Base-by-base conservation (phyloP, 108 stramenopile species). In the Discostella stelligeroides region DNA sequence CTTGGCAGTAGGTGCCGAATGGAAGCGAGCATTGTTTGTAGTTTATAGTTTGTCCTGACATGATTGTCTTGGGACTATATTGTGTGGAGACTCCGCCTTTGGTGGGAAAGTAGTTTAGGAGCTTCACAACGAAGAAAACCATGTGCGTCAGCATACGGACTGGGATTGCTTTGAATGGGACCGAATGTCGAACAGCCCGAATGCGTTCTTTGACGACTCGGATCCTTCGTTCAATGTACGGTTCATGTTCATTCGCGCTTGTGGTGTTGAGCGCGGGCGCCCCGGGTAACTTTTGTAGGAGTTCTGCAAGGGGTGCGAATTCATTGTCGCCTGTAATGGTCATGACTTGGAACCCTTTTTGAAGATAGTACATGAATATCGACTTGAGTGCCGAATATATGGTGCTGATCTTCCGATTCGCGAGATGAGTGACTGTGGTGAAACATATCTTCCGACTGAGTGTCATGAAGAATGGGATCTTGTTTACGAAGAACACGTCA, bases 21-120 rank as follows among this genome's bases (percentile, higher is more conserved):
- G 55, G 55, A 6, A 21, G 21, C 9, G 9, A 23, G 7, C 23
- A 56, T 15, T 56, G 27, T 56, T 25, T 56, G 27, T 10, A 39
- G 2, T 39, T 3, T 34, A 34, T 34, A 5, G 4, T 12, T 38
- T 56, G 12, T 28, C 54, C 53, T 2, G 66, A 27, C 50, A 68
- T 24, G 20, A 68, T 30, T 1, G 69, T 18, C 24, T 48, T 51
- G 1, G 73, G 84, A 27, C 81, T 75, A 14, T 73, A 45, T 23
- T 25, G 34, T 34, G 45, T 24, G 4, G 81, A 85, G 14, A 85
- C 55, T 4, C 79, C 85, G 20, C 70, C 23, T 20, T 61, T 60
- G 7, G n/a, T 12, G 12, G 79, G 78, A 7, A 85, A 76, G 21
- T 64, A 37, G 51, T 85, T 80, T 8, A 82, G 58, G 14, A 53